phyloP scores from a whole-genome alignment of 1,284 basidiomycete genomes.

The Boletus semigastroideus region DNA sequence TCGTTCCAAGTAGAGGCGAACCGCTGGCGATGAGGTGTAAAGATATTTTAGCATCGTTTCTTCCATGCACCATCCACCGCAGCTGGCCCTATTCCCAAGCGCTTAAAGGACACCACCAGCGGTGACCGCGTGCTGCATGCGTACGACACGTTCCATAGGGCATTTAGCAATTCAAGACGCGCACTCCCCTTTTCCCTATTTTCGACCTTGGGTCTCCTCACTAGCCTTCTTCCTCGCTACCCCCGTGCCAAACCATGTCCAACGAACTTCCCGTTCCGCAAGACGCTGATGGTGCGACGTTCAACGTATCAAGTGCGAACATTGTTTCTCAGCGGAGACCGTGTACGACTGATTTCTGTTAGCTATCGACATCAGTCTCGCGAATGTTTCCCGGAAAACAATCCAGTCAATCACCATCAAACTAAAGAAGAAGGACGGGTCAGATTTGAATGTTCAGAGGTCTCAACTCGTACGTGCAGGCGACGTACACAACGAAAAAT shows the following conservation, averaged over 20 bases:
- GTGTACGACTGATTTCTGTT: not conserved
- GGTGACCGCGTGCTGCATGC: too few relatives aligned
- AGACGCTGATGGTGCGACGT: not conserved
- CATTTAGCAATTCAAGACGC: too few relatives aligned
- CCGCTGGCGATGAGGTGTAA: too few relatives aligned
- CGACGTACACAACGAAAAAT: not conserved
- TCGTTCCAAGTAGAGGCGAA: too few relatives aligned
- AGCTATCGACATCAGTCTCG: slow-evolving; percentile 10
- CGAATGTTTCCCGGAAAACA: slow-evolving; percentile 2
- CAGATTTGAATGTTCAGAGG: not conserved
- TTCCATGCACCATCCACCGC: too few relatives aligned
- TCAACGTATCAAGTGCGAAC: slow-evolving; percentile 9
- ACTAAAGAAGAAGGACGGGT: not conserved
- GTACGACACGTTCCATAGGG: too few relatives aligned
- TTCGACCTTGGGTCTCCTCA: too few relatives aligned
- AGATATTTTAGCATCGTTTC: too few relatives aligned
- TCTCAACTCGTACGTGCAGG: not conserved
- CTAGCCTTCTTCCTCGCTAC: too few relatives aligned
- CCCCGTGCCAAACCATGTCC: not conserved
- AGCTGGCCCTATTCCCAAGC: too few relatives aligned
- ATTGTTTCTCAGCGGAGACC: not conserved
- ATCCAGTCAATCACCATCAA: slow-evolving; percentile 3
- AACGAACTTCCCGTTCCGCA: not conserved
- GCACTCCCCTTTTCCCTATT: too few relatives aligned
- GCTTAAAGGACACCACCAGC: too few relatives aligned